Evolutionary conservation across 2,329 filamentous ascomycete species (phyloP).

Genomic region (Colletotrichum sp.): DNA sequence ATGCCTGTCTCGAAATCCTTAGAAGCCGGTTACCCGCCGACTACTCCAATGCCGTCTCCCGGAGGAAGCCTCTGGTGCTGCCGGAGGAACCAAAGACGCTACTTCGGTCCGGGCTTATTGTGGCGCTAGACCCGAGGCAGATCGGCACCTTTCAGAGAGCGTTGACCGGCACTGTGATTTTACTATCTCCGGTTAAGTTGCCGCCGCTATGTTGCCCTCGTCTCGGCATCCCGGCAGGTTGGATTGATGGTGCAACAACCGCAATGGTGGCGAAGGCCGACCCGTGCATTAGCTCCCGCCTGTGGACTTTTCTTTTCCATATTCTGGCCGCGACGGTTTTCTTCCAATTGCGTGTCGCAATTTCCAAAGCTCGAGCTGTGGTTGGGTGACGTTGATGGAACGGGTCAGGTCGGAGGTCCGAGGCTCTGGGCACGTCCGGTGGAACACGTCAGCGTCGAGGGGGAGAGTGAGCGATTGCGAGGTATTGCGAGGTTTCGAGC

Average conservation of each 20-base stretch:
- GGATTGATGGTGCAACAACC: not conserved
- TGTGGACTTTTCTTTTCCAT: not conserved
- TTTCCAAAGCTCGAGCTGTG: not conserved
- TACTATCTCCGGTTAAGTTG: not conserved
- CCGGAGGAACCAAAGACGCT: not conserved
- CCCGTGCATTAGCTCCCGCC: conserved; percentile 16
- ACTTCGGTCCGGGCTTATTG: not conserved
- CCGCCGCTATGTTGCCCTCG: not conserved
- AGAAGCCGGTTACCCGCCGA: not conserved
- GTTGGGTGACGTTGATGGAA: not conserved
- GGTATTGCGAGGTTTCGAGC: not conserved
- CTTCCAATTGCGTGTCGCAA: not conserved
- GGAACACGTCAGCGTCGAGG: not conserved
- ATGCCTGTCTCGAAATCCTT: not conserved
- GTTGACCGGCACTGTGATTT: not conserved
- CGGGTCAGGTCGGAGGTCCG: not conserved
- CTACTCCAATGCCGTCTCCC: not conserved
- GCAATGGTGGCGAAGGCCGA: conserved; percentile 13
- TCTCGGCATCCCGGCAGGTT: conserved; percentile 6
- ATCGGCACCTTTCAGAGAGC: not conserved
- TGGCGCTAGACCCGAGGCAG: not conserved
- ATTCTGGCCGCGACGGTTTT: not conserved
- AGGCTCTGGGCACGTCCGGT: not conserved
- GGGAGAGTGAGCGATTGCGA: not conserved
- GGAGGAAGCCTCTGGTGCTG: not conserved